phyloP scores from a whole-genome alignment of 495 filamentous ascomycete species.

The Talaromyces ruber region DNA sequence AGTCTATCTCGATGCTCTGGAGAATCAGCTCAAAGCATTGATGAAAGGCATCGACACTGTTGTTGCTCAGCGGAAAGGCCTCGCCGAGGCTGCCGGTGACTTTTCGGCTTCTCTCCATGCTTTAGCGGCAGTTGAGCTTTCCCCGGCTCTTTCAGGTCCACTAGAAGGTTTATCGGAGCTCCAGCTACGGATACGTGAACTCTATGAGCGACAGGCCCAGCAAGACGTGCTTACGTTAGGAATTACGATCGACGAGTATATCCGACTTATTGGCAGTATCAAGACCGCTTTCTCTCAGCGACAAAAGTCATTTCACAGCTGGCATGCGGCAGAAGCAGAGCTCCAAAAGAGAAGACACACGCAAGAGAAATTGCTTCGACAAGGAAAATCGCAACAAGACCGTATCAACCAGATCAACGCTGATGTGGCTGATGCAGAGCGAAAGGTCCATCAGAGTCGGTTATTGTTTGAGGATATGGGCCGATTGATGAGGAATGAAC shows the following conservation, averaged over 20 bases:
- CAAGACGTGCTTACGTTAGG: slow-evolving; percentile 94
- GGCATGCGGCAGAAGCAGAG: slow-evolving; percentile 84
- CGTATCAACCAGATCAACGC: slow-evolving; percentile 82
- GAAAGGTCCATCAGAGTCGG: slow-evolving; percentile 83
- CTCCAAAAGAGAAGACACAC: slow-evolving; percentile 74
- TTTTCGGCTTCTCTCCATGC: slow-evolving; percentile 88
- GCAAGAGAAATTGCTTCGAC: slow-evolving; percentile 86
- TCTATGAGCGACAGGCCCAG: slow-evolving; percentile 94
- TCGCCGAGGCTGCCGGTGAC: slow-evolving; percentile 87
- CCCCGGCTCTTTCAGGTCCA: slow-evolving; percentile 77
- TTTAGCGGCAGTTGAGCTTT: slow-evolving; percentile 80
- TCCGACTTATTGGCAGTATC: slow-evolving; percentile 85
- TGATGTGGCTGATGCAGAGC: slow-evolving; percentile 87
- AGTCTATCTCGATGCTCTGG: slow-evolving; percentile 88
- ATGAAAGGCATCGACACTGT: slow-evolving; percentile 91
- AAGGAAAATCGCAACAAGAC: slow-evolving; percentile 93
- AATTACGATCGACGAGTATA: slow-evolving; percentile 97
- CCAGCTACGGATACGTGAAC: slow-evolving; percentile 84
- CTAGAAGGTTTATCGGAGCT: slow-evolving; percentile 86
- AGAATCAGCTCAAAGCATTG: slow-evolving; percentile 88
- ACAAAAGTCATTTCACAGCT: slow-evolving; percentile 90
- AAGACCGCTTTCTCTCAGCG: slow-evolving; percentile 88
- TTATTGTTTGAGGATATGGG: slow-evolving; percentile 98
- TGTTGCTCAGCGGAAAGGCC: slow-evolving; percentile 79
- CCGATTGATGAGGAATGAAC: slow-evolving; percentile 76